Evolutionary conservation across 169 alveolate genomes (phyloP).

Genomic region (Plasmodium ovale): DNA sequence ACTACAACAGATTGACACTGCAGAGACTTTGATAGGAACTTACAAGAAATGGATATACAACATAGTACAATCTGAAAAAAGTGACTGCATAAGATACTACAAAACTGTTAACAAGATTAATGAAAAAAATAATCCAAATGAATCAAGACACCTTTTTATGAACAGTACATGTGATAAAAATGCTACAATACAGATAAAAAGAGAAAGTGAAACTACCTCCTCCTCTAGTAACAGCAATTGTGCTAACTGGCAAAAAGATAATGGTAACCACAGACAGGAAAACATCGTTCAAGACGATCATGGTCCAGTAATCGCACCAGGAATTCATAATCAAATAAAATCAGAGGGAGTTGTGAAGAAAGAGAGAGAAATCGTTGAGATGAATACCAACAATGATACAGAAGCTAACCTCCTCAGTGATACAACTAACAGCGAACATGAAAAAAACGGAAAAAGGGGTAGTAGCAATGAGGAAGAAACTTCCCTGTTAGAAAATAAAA

Average conservation of each 20-base stretch:
- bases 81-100: slow-evolving; percentile 53
- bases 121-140: slow-evolving; percentile 9
- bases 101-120: slow-evolving; percentile 14
- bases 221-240: not conserved
- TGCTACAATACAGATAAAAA: not conserved
- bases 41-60: slow-evolving; percentile 70
- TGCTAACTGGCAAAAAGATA: not conserved
- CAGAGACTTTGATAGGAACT: slow-evolving; percentile 40
- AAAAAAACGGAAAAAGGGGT: not conserved
- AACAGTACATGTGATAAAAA: slow-evolving; percentile 9
- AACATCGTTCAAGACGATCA: not conserved
- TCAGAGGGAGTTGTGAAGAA: not conserved
- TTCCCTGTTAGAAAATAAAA: not conserved
- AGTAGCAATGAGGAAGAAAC: not conserved
- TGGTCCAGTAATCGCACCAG: too few species aligned
- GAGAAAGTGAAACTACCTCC: slow-evolving; percentile 4
- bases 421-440: not conserved
- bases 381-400: not conserved
- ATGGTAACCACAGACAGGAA: not conserved
- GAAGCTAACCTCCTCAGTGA: not conserved
- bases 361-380: not conserved
- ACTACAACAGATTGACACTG: slow-evolving; percentile 61
- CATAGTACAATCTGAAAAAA: slow-evolving; percentile 52
- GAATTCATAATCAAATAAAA: not conserved
- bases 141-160: not conserved